Base-by-base conservation (phyloP, 2,329 filamentous ascomycete genomes). In the Penicillium sp. region DNA sequence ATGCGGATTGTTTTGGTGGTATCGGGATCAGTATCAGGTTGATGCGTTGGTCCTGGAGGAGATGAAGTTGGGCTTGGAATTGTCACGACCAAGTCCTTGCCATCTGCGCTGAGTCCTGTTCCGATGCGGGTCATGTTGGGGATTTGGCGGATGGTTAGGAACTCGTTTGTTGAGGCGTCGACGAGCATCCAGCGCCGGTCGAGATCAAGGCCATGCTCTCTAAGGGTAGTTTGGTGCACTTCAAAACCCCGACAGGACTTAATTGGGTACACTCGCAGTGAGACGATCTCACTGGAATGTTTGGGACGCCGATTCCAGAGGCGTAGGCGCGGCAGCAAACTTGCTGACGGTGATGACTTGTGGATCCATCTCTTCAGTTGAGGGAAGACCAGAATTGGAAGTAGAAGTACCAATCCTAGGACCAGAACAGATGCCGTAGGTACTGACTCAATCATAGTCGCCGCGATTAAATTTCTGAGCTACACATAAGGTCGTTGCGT, bases 131-230 rank as follows among this genome's bases (percentile, higher is more conserved):
- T 87, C 84, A 88, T 86, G 37, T 78, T 73, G 4, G 84, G 77
- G 56, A 83, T 80, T 53, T 82, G 75, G 14, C 85, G 82, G 64
- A 88, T 87, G 2, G 85, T 88, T 50, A 87, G 69, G 67, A 87
- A 87, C 53, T 84, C 78, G 48, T 77, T 72, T 4, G 74, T 76
- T 15, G 78, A 73, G 2, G 79, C 77, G 31, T 82, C 78, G 46
- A 86, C 77, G 69, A 87, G 84, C 85, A 88, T 88, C 85, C 85
- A 88, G 59, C 83, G 81, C 6, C 85, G 77, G 67, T 88, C 85
- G 12, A 87, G 75, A 43, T 85, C 82, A 11, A 88, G 76, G 0
- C 85, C 85, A 3, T 82, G 80, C 44, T 77, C 78, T 31, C 81
- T 75, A 1, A 88, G 74, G 4, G 73, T 75, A 2, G 82, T 78